Evolutionary conservation across 2,329 filamentous ascomycete genomes (phyloP), one percentile per base, ranked within the genome.

Genomic region (Fusarium sp.): DNA sequence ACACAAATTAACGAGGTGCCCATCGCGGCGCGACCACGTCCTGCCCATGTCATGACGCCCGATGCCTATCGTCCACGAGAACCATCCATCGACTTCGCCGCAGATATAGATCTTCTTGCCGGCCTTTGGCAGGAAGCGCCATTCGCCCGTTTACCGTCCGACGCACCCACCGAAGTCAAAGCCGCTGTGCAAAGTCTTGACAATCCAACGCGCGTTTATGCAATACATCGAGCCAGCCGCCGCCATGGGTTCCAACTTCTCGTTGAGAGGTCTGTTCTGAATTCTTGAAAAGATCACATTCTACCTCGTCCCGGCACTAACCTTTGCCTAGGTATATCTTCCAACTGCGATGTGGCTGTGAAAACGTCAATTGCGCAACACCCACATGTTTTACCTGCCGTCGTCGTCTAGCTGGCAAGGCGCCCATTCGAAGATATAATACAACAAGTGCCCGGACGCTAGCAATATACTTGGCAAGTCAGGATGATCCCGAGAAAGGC

Each of bases 321-420:
- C 21, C 21, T 23, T 23, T 23, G 21, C 21, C 21, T 23, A 23
- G 21, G 74, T 97, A 92, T 76, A 89, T 94, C 51, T 84, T 88
- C 34, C 94, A 97, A 80, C 87, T 97, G n/a, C 88, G 93, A 59
- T 87, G 92, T 70, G 94, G 94, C 68, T 97, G 94, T 77, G 88
- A 88, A 66, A 88, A 87, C 69, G 82, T 85, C 55, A 83, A 85
- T 53, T 97, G 94, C 80, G 84, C 84, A 37, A 95, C 90, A 2
- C 81, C 93, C 16, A 95, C 93, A 16, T 97, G 94, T 81, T 91
- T 95, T 75, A 93, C 90, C 65, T 93, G 88, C 77, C 89, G 92
- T 58, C 91, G 87, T 78, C 87, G 91, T 70, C 81, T 90, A 42
- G 86, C 88, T 26, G 88, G 86, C 34, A 88, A 88, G 68, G 86